These are phyloP conservation scores for Trichoderma koningiopsis DNA, from an alignment of 2,329 filamentous ascomycete genomes.

Conservation along the genomic window DNA sequence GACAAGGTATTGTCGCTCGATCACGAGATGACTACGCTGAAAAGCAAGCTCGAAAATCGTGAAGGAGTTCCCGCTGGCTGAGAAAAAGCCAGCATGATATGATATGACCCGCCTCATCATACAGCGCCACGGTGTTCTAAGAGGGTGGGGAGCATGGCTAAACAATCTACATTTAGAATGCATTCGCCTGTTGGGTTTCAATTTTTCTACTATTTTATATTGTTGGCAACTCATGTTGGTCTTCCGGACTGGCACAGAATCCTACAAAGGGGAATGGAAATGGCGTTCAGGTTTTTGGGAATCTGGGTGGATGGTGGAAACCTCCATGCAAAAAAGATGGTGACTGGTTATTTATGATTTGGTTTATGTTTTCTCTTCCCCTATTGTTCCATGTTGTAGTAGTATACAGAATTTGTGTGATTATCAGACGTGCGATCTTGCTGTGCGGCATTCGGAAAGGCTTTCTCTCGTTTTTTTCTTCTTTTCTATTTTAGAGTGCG, in stretches of 20 bases:
- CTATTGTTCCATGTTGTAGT: constrained; percentile 30
- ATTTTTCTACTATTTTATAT: background rate
- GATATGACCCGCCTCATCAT: background rate
- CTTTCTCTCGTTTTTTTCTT: background rate
- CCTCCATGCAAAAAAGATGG: constrained; percentile 38
- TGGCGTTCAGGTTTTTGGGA: constrained; percentile 36
- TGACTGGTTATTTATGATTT: constrained; percentile 33
- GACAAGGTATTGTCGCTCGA: constrained; percentile 41
- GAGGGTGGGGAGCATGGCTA: background rate
- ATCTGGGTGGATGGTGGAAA: constrained; percentile 37
- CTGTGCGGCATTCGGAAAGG: constrained; percentile 29
- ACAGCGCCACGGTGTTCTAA: background rate
- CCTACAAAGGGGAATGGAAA: constrained; percentile 3
- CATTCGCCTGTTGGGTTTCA: constrained; percentile 3
- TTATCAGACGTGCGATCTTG: constrained; percentile 34
- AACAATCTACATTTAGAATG: constrained; percentile 19
- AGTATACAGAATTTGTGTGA: constrained; percentile 34
- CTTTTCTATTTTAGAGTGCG: background rate
- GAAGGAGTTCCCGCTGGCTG: constrained; percentile 32
- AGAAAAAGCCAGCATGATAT: background rate
- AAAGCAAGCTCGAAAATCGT: constrained; percentile 39
- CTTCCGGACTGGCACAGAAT: constrained; percentile 16
- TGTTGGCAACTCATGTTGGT: constrained; percentile 7
- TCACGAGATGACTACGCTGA: constrained; percentile 39
- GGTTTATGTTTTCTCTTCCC: background rate